Evolutionary conservation across 2,329 filamentous ascomycete genomes (phyloP).

Genomic region (Drechslerella coelobrocha): DNA sequence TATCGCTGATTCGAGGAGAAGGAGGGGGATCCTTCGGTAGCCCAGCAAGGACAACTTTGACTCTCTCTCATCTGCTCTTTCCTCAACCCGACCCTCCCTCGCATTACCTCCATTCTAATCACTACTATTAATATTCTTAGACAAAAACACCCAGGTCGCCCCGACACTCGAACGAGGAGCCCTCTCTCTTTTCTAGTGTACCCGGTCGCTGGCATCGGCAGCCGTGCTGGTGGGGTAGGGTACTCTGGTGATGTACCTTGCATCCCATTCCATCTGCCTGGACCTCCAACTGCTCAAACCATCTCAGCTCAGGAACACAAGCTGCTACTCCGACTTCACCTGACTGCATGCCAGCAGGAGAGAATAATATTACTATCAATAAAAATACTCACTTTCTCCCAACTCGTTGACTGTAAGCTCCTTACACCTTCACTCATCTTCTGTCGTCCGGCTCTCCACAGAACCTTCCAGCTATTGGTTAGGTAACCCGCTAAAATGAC

Average conservation of each 20-base stretch:
- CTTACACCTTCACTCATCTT: not conserved
- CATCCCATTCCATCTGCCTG: not conserved
- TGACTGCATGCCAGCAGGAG: not conserved
- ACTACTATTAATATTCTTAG: too few relatives aligned
- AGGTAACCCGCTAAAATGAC: constrained; percentile 31
- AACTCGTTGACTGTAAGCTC: constrained; percentile 31
- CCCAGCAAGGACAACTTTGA: constrained; percentile 13
- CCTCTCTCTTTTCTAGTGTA: not conserved
- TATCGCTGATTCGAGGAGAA: not conserved
- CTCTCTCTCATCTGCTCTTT: not conserved
- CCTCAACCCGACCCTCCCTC: not conserved
- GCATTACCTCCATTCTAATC: not conserved
- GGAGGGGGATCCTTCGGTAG: constrained; percentile 39
- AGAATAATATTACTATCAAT: not conserved
- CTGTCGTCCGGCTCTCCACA: constrained; percentile 8
- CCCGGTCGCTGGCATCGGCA: constrained; percentile 20
- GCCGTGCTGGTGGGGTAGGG: constrained; percentile 23
- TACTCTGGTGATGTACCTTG: constrained; percentile 2
- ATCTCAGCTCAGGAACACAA: constrained; percentile 24
- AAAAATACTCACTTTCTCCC: constrained; percentile 6
- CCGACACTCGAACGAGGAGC: not conserved
- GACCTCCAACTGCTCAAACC: constrained; percentile 26
- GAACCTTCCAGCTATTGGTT: constrained; percentile 22
- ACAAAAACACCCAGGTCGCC: not conserved
- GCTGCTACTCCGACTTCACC: constrained; percentile 12